Evolutionary conservation across 2,329 filamentous ascomycete genomes (phyloP), one percentile per base, ranked within the genome.

Genomic region (Ceratocystis papillata): DNA sequence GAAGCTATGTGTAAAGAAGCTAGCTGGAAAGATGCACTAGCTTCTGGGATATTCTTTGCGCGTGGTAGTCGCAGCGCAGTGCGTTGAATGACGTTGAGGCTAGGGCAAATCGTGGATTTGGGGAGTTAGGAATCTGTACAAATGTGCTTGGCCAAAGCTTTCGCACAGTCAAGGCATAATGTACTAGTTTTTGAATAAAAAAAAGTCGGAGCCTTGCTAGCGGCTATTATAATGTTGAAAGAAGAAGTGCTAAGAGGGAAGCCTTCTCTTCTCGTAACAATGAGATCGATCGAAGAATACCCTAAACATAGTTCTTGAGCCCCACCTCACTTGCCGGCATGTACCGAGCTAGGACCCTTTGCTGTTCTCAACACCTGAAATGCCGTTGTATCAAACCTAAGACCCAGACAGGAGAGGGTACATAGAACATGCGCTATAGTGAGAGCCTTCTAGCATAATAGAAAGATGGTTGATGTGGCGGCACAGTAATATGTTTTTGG

Each of bases 401-500:
- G 22, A 8, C 22, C 48, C 48, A 25, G 10, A 20, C 22, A 25
- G n/a, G n/a, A 25, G 48, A 25, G n/a, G n/a, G n/a, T 37, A 59
- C 33, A n/a, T 37, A n/a, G 25, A 37, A n/a, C 4, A 30, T 59
- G 12, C 20, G 7, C 37, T 59, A 59, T 20, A 12, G 30, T 59
- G 28, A 37, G 15, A 59, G 28, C 5, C 28, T 41, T 41, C 55
- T 0, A 59, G 25, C 55, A 59, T 59, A 5, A 37, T 20, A 4
- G 30, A n/a, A 20, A 59, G 28, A 59, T 59, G 55, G 55, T 37
- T 37, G 28, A 37, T 59, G 55, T 59, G 28, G 55, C 55, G 55
- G 55, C 55, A 59, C 55, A 59, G 55, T 20, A 10, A n/a, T 17
- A 37, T 30, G 55, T 59, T 37, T 59, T 59, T 59, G 55, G 55